A percentile compares a stretch with the other conserved stretches of the same genome.
phyloP scores from a whole-genome alignment of 352 stramenopile species.

The Pythium diclinum region DNA sequence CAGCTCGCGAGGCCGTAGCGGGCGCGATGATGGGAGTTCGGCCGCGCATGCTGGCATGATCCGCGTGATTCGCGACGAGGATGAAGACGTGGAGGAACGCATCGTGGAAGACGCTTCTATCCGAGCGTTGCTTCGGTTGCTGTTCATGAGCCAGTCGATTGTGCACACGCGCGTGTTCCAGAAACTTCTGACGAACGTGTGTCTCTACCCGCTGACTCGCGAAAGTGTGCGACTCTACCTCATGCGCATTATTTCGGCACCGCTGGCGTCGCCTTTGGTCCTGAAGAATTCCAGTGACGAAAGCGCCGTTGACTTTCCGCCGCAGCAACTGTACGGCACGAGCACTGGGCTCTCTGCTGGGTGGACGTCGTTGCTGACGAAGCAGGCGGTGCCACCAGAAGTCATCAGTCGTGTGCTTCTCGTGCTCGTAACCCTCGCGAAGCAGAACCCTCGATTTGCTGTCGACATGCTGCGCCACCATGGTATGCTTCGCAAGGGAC shows the following conservation, averaged over 20 bases:
- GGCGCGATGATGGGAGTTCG: slow-evolving; percentile 26
- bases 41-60: slow-evolving; percentile 52
- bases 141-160: slow-evolving; percentile 81
- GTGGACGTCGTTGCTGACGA: slow-evolving; percentile 6
- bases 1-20: slow-evolving; percentile 34
- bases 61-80: slow-evolving; percentile 69
- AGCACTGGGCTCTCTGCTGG: slow-evolving; percentile 18
- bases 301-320: slow-evolving; percentile 54
- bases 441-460: slow-evolving; percentile 90
- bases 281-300: slow-evolving; percentile 14
- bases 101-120: slow-evolving; percentile 71
- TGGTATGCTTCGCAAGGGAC: slow-evolving; percentile 44
- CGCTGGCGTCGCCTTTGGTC: slow-evolving; percentile 11
- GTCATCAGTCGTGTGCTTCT: slow-evolving; percentile 89
- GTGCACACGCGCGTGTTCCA: slow-evolving; percentile 83
- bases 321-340: slow-evolving; percentile 52
- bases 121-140: slow-evolving; percentile 57
- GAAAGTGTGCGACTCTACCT: slow-evolving; percentile 56
- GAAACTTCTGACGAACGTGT: slow-evolving; percentile 75
- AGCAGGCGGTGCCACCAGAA: slow-evolving; percentile 66
- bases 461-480: slow-evolving; percentile 83
- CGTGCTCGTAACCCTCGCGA: slow-evolving; percentile 84
- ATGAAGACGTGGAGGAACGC: slow-evolving; percentile 53
- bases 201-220: slow-evolving; percentile 72
- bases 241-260: slow-evolving; percentile 54